phyloP scores from a whole-genome alignment of 164 flowering plant genomes.

The Brasenia schreberi region DNA sequence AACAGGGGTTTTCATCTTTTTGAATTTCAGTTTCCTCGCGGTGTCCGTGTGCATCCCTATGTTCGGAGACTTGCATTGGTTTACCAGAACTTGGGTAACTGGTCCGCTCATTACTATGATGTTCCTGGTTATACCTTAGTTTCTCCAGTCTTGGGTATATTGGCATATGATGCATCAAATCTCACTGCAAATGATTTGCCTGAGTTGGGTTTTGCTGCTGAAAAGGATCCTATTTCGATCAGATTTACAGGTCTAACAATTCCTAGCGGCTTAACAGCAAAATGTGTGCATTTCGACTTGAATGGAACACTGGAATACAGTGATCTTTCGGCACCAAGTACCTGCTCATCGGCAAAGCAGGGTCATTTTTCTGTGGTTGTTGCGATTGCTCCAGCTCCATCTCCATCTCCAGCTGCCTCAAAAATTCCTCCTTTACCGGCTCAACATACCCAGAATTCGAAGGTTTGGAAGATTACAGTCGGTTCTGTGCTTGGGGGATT shows the following conservation, averaged over 20 bases:
- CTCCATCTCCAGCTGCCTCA: background rate
- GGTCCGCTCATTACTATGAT: slow-evolving; percentile 46
- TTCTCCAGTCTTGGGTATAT: slow-evolving; percentile 71
- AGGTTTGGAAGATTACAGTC: slow-evolving; percentile 41
- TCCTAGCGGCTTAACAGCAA: slow-evolving; percentile 28
- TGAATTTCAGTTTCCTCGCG: slow-evolving; percentile 55
- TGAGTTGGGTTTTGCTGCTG: slow-evolving; percentile 38
- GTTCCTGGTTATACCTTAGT: slow-evolving; percentile 40
- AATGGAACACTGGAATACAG: slow-evolving; percentile 35
- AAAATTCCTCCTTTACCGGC: background rate
- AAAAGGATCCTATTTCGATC: slow-evolving; percentile 34
- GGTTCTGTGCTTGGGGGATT: slow-evolving; percentile 55
- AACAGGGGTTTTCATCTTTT: slow-evolving; percentile 34
- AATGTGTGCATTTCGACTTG: slow-evolving; percentile 57
- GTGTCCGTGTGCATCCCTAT: slow-evolving; percentile 55
- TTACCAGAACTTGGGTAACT: slow-evolving; percentile 71
- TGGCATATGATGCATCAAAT: slow-evolving; percentile 59
- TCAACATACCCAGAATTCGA: slow-evolving; percentile 6
- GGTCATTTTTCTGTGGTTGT: slow-evolving; percentile 70
- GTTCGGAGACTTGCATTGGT: slow-evolving; percentile 76
- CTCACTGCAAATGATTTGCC: slow-evolving; percentile 48
- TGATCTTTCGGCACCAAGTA: slow-evolving; percentile 24
- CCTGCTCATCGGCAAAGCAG: slow-evolving; percentile 34
- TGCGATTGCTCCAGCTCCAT: slow-evolving; percentile 19
- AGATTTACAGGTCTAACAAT: slow-evolving; percentile 23